A percentile compares a stretch with the other conserved stretches of the same genome.
Conservation (phyloP, 1,284 basidiomycete species). For the Schizophyllum amplum region DNA sequence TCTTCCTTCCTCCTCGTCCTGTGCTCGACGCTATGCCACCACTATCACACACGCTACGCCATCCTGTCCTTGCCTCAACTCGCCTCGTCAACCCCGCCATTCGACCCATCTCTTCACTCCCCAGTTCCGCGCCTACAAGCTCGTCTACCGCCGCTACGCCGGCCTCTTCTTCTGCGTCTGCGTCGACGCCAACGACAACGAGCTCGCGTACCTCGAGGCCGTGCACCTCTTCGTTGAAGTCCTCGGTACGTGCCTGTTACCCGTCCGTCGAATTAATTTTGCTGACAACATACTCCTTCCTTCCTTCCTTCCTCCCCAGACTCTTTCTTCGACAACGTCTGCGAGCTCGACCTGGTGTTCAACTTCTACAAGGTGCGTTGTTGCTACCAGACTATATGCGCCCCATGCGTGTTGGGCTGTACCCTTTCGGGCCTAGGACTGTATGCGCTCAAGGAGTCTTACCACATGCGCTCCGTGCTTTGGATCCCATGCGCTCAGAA, state of each 20-base stretch:
- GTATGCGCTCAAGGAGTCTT: no score
- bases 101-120: neutral
- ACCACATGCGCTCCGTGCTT: no score
- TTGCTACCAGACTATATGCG: neutral
- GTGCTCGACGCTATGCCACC: no score
- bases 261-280: neutral
- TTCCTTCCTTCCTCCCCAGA: conserved; percentile 40
- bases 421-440: no score
- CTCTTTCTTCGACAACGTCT: conserved; percentile 97
- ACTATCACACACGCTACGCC: no score
- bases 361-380: conserved; percentile 89
- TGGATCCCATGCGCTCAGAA: no score
- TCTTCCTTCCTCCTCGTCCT: no score
- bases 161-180: conserved; percentile 98
- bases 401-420: neutral
- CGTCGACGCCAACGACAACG: conserved; percentile 97
- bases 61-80: no score
- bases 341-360: conserved; percentile 95
- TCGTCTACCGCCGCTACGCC: conserved; percentile 93
- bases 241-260: conserved; percentile 55
- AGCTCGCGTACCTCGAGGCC: conserved; percentile 93
- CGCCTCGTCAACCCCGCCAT: no score
- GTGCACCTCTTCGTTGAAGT: conserved; percentile 98
- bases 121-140: conserved; percentile 92
- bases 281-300: neutral